Evolutionary conservation across 2,329 filamentous ascomycete species (phyloP).

Genomic region (Scytalidium lignicola): DNA sequence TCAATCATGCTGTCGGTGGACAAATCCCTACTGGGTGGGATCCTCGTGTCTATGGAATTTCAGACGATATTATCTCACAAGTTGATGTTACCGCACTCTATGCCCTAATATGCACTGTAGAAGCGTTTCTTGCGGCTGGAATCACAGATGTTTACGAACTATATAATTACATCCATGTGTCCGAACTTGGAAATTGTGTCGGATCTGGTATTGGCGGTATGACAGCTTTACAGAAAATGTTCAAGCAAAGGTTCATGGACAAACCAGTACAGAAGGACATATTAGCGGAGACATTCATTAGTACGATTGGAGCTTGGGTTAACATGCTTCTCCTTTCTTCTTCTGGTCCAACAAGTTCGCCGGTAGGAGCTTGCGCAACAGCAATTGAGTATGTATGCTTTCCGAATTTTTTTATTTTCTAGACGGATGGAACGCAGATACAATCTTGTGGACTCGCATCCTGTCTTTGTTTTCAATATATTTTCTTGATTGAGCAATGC

Average conservation of each 20-base stretch:
- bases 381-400: slow-evolving; percentile 96
- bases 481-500: no score
- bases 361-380: slow-evolving; percentile 92
- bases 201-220: slow-evolving; percentile 95
- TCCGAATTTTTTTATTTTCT: no score
- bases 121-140: slow-evolving; percentile 82
- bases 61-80: slow-evolving; percentile 92
- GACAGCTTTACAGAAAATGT: slow-evolving; percentile 85
- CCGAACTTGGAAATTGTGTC: slow-evolving; percentile 92
- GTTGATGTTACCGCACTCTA: slow-evolving; percentile 93
- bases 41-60: slow-evolving; percentile 86
- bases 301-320: slow-evolving; percentile 98
- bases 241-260: slow-evolving; percentile 91
- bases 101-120: slow-evolving; percentile 84
- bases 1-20: slow-evolving; percentile 89
- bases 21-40: slow-evolving; percentile 96
- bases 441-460: no score
- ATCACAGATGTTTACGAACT: slow-evolving; percentile 98
- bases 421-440: no score
- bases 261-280: slow-evolving; percentile 96
- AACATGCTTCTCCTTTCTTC: slow-evolving; percentile 97
- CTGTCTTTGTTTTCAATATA: no score
- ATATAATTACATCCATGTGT: slow-evolving; percentile 97
- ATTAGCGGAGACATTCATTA: slow-evolving; percentile 97
- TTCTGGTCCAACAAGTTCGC: slow-evolving; percentile 93